These are phyloP conservation scores for Capsella bursapastoris DNA, from an alignment of 345 rosid genomes.

Conservation along the genomic window DNA sequence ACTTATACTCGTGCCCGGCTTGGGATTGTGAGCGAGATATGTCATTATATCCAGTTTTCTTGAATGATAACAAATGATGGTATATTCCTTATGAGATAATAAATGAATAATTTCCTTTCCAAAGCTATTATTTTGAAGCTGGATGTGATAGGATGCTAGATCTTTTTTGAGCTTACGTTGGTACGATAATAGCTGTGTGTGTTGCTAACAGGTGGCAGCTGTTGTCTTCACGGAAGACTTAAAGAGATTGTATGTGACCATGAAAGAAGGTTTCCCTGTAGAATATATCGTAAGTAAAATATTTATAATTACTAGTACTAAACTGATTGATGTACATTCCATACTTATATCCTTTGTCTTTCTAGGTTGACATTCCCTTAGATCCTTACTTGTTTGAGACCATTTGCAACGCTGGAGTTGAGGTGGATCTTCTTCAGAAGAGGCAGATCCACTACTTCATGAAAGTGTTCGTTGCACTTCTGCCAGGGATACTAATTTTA, in stretches of 20 bases:
- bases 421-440: constrained; percentile 95
- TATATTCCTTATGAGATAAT: not conserved
- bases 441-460: constrained; percentile 87
- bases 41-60: constrained; percentile 21
- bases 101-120: constrained; percentile 4
- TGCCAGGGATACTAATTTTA: constrained; percentile 80
- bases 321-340: constrained; percentile 32
- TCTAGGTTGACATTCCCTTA: constrained; percentile 89
- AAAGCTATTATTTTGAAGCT: constrained; percentile 1
- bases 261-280: constrained; percentile 95
- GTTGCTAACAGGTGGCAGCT: constrained; percentile 77
- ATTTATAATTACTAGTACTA: constrained; percentile 29
- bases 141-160: not conserved
- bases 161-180: constrained; percentile 33
- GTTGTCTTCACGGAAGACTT: constrained; percentile 94
- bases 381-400: constrained; percentile 91
- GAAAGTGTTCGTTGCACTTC: constrained; percentile 77
- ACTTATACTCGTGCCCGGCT: not conserved
- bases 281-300: constrained; percentile 82
- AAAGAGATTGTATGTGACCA: constrained; percentile 81
- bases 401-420: constrained; percentile 84
- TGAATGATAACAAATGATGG: constrained; percentile 1
- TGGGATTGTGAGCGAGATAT: constrained; percentile 12
- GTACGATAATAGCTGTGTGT: constrained; percentile 6
- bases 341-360: constrained; percentile 32